phyloP scores from a whole-genome alignment of 1,139 yeast genomes.

The Hyphopichia pseudoburtonii region DNA sequence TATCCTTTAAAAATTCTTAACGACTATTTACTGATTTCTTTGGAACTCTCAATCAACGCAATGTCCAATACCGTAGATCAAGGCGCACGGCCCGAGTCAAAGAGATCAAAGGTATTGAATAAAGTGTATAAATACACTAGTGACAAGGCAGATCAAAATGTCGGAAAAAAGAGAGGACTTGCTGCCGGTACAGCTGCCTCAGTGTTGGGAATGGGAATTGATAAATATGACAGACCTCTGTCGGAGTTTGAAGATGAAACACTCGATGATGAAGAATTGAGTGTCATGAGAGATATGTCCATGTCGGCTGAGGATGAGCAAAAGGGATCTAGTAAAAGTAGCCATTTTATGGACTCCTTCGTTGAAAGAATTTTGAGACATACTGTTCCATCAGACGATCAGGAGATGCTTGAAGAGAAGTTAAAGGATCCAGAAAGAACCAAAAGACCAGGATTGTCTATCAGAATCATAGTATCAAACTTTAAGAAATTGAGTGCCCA shows the following conservation, averaged over 20 bases:
- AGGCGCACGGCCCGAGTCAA: background rate
- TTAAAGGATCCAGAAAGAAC: slow-evolving; percentile 47
- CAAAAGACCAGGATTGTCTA: slow-evolving; percentile 49
- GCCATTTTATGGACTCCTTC: slow-evolving; percentile 58
- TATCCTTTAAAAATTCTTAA: too few relatives aligned
- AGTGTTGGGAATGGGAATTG: slow-evolving; percentile 53
- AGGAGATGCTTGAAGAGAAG: slow-evolving; percentile 42
- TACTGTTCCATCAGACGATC: slow-evolving; percentile 49
- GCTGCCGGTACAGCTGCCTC: slow-evolving; percentile 63
- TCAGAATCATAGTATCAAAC: slow-evolving; percentile 48
- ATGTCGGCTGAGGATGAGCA: slow-evolving; percentile 23
- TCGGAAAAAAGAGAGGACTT: slow-evolving; percentile 45
- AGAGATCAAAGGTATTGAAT: slow-evolving; percentile 10
- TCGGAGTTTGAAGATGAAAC: slow-evolving; percentile 8
- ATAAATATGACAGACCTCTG: slow-evolving; percentile 25
- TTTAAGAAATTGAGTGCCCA: slow-evolving; percentile 52
- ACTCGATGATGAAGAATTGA: slow-evolving; percentile 18
- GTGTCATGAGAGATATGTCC: slow-evolving; percentile 17
- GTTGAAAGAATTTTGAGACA: slow-evolving; percentile 52
- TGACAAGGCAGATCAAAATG: slow-evolving; percentile 27
- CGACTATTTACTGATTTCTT: too few relatives aligned
- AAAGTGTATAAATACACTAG: slow-evolving; percentile 21
- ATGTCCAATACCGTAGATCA: too few relatives aligned
- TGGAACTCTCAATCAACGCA: too few relatives aligned
- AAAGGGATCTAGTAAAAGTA: slow-evolving; percentile 6